Conservation (phyloP, 2,329 filamentous ascomycete genomes). For the Colletotrichum cordylinicola region DNA sequence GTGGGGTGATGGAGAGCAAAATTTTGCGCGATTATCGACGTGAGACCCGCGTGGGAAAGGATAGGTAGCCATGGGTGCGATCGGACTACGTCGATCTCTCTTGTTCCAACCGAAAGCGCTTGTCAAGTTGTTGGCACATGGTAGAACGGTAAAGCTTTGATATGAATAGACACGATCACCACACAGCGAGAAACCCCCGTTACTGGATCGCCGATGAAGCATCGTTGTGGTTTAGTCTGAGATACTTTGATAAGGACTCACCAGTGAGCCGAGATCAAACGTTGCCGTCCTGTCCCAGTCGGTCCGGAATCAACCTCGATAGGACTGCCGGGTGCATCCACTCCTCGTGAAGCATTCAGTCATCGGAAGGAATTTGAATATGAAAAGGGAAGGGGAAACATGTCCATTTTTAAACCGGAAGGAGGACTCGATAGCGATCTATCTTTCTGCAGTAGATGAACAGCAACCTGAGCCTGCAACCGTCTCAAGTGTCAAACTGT, state of each 20-base stretch:
- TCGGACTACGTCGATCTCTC: background rate
- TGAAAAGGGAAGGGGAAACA: background rate
- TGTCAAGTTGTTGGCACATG: background rate
- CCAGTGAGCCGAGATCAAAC: background rate
- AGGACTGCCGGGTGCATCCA: background rate
- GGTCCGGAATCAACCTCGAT: background rate
- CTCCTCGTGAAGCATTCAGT: background rate
- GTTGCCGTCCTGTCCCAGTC: accelerated
- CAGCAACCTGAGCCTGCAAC: background rate
- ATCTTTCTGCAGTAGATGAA: background rate
- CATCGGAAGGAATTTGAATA: background rate
- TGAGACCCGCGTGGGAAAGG: background rate
- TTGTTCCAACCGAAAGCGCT: background rate
- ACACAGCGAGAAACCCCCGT: background rate
- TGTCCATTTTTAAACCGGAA: background rate
- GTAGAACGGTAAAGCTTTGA: background rate
- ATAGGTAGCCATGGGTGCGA: background rate
- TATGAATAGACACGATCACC: background rate
- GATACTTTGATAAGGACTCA: background rate
- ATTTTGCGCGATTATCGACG: background rate
- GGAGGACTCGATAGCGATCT: background rate
- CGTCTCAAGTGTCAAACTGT: background rate
- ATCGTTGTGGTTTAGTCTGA: background rate
- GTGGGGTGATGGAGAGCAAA: background rate
- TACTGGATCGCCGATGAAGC: background rate